phyloP scores from a whole-genome alignment of 805 yeast genomes.

The Metschnikowia santaceciliae region DNA sequence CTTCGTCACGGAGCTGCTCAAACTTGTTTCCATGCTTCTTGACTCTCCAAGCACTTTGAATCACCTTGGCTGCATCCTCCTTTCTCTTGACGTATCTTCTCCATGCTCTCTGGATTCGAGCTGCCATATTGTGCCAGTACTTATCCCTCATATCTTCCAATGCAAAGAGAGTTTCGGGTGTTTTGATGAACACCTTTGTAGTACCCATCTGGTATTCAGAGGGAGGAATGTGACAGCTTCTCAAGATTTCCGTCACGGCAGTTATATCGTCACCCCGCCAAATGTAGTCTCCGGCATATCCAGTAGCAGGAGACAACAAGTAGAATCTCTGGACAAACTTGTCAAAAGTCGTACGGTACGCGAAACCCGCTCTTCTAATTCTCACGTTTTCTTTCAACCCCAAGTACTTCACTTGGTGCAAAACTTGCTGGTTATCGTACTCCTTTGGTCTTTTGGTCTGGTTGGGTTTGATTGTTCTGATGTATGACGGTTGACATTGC shows the following conservation, averaged over 20 bases:
- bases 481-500: conserved; percentile 90
- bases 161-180: conserved; percentile 95
- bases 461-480: conserved; percentile 96
- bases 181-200: conserved; percentile 88
- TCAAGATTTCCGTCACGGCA: conserved; percentile 49
- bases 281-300: conserved; percentile 79
- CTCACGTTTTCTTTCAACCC: conserved; percentile 97
- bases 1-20: conserved; percentile 82
- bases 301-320: conserved; percentile 78
- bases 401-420: conserved; percentile 92
- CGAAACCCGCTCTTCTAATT: conserved; percentile 97
- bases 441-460: conserved; percentile 88
- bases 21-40: conserved; percentile 76
- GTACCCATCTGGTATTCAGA: conserved; percentile 89
- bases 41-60: conserved; percentile 81
- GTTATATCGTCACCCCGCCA: conserved; percentile 54
- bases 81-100: conserved; percentile 75
- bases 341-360: conserved; percentile 94
- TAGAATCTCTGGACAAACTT: conserved; percentile 94
- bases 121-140: conserved; percentile 98
- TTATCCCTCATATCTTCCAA: conserved; percentile 94
- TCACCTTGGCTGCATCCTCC: conserved; percentile 77
- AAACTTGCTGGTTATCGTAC: conserved; percentile 81
- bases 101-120: conserved; percentile 96
- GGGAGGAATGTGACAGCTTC: conserved; percentile 61